Evolutionary conservation across 192 early-diverging fungal species (phyloP).

Genomic region (Gonapodya prolifera): DNA sequence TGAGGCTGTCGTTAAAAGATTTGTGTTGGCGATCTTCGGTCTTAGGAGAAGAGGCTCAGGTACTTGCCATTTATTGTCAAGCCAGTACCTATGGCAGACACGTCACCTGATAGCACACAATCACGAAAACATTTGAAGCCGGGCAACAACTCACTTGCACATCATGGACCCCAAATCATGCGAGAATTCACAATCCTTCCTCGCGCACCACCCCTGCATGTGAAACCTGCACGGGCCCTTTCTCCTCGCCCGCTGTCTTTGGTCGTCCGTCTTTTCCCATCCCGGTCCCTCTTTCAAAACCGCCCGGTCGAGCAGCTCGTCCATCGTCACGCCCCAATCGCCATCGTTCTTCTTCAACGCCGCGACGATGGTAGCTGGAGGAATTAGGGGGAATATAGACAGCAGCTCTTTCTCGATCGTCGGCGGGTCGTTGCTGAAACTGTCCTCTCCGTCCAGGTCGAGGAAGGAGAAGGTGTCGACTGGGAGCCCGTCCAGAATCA

Average conservation of each 20-base stretch:
- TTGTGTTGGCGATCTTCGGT: too few species aligned
- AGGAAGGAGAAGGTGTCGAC: background rate
- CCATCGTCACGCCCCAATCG: background rate
- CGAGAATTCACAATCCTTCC: background rate
- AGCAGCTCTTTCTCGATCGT: background rate
- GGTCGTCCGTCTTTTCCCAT: background rate
- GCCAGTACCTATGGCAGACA: background rate
- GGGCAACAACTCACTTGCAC: background rate
- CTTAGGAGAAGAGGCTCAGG: too few species aligned
- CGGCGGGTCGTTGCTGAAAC: background rate
- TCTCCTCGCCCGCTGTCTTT: background rate
- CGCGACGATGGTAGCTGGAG: background rate
- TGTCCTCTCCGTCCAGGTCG: background rate
- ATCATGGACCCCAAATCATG: background rate
- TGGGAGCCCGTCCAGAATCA: background rate
- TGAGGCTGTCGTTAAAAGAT: background rate
- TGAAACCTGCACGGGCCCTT: background rate
- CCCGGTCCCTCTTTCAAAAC: background rate
- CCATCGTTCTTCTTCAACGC: background rate
- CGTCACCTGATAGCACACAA: background rate
- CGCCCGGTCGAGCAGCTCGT: background rate
- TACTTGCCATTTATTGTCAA: background rate
- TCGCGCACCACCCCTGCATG: background rate
- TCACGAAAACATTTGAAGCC: background rate
- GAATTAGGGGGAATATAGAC: background rate